Evolutionary conservation across 768 basidiomycete species (phyloP).

Genomic region (Coprinopsis cinerea): DNA sequence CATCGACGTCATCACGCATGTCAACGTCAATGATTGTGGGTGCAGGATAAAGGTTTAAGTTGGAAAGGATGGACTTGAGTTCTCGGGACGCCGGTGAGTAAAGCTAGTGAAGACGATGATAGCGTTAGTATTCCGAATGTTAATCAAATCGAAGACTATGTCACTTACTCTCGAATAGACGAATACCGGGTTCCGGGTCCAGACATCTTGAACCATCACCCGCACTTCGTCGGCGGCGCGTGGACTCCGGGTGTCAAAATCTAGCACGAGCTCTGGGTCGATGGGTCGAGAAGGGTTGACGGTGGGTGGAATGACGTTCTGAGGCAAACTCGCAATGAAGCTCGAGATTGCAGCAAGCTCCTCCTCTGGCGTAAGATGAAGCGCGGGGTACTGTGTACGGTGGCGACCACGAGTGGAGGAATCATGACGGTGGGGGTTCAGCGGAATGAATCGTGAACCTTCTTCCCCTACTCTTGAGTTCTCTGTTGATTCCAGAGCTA

Average conservation of each 20-base stretch:
- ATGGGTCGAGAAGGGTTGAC: slow-evolving; percentile 62
- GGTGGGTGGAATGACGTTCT: slow-evolving; percentile 64
- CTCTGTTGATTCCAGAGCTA: slow-evolving; percentile 29
- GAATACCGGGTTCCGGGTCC: slow-evolving; percentile 70
- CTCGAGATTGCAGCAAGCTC: slow-evolving; percentile 72
- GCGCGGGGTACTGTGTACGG: slow-evolving; percentile 26
- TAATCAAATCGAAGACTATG: slow-evolving; percentile 6
- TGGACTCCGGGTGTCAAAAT: slow-evolving; percentile 70
- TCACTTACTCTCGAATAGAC: slow-evolving; percentile 62
- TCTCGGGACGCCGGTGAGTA: slow-evolving; percentile 65
- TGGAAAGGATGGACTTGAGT: slow-evolving; percentile 50
- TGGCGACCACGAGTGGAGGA: slow-evolving; percentile 11
- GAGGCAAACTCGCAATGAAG: slow-evolving; percentile 67
- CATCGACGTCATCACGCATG: slow-evolving; percentile 60
- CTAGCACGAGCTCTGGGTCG: slow-evolving; percentile 77
- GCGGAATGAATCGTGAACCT: slow-evolving; percentile 12
- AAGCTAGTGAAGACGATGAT: slow-evolving; percentile 30
- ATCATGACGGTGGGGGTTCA: not conserved
- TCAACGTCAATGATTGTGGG: slow-evolving; percentile 71
- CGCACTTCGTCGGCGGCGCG: slow-evolving; percentile 56
- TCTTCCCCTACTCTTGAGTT: slow-evolving; percentile 25
- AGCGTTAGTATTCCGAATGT: slow-evolving; percentile 4
- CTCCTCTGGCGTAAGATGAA: slow-evolving; percentile 45
- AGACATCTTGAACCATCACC: slow-evolving; percentile 57
- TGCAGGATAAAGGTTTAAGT: slow-evolving; percentile 52